Conservation (phyloP, 306 rosid species). For the Dalbergia oliveri region DNA sequence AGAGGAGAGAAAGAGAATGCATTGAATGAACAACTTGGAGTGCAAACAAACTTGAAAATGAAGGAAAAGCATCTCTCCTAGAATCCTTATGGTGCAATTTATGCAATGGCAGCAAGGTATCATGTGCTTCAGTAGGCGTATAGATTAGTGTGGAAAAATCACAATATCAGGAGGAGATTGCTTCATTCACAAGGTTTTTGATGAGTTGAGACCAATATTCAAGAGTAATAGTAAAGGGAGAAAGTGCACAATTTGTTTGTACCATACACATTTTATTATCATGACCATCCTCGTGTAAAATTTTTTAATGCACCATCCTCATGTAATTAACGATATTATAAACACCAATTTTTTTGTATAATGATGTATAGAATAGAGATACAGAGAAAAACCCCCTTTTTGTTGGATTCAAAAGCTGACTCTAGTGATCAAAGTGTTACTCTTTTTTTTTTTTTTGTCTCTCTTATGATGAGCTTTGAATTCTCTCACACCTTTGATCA, state of each 20-base stretch:
- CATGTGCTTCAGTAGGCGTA: slow-evolving; percentile 54
- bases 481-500: not conserved
- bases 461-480: not conserved
- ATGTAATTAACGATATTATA: slow-evolving; percentile 20
- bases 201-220: slow-evolving; percentile 34
- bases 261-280: slow-evolving; percentile 34
- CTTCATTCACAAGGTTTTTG: slow-evolving; percentile 51
- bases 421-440: not conserved
- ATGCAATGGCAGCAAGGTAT: slow-evolving; percentile 50
- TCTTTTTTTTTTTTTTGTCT: not conserved
- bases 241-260: slow-evolving; percentile 26
- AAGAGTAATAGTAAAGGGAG: slow-evolving; percentile 51
- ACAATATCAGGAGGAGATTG: slow-evolving; percentile 46
- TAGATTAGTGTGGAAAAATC: slow-evolving; percentile 45
- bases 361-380: not conserved
- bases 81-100: slow-evolving; percentile 54
- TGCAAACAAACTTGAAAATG: slow-evolving; percentile 57
- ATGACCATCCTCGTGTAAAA: slow-evolving; percentile 14
- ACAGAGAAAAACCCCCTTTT: not conserved
- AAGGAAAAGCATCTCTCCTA: slow-evolving; percentile 56
- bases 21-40: slow-evolving; percentile 43
- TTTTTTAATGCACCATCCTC: not conserved
- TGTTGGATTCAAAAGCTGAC: not conserved
- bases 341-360: not conserved
- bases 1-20: slow-evolving; percentile 29